These are phyloP conservation scores for Coprinopsis sp. DNA, from an alignment of 768 basidiomycete genomes.

Conservation along the genomic window DNA sequence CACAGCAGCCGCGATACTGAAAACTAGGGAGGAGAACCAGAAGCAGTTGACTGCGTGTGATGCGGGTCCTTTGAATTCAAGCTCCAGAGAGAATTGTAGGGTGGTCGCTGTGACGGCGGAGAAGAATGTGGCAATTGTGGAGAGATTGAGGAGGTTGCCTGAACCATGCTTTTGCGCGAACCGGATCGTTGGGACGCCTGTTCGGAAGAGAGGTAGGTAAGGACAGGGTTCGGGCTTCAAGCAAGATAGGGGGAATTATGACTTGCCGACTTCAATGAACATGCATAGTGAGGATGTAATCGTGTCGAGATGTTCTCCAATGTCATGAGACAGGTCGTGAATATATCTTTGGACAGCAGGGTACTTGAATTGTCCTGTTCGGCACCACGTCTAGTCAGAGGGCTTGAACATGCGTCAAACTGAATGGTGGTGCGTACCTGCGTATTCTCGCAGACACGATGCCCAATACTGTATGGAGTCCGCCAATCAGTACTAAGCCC, in stretches of 20 bases:
- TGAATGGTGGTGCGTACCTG: constrained; percentile 33
- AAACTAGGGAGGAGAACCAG: constrained; percentile 73
- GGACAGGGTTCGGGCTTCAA: neutral
- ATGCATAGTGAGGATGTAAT: constrained; percentile 64
- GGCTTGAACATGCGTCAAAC: neutral
- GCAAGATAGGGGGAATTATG: neutral
- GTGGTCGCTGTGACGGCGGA: constrained; percentile 72
- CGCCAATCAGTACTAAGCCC: neutral
- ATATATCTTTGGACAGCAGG: constrained; percentile 71
- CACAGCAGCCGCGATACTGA: constrained; percentile 73
- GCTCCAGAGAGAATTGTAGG: constrained; percentile 59
- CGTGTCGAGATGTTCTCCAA: constrained; percentile 69
- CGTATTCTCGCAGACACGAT: constrained; percentile 62
- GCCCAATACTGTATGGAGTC: constrained; percentile 61
- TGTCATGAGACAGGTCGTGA: constrained; percentile 68
- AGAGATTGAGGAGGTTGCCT: constrained; percentile 64
- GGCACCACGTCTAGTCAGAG: neutral
- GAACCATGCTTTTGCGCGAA: constrained; percentile 73
- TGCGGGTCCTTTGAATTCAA: constrained; percentile 24
- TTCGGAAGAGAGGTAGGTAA: neutral
- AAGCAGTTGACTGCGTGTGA: constrained; percentile 61
- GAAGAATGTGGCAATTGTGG: constrained; percentile 76
- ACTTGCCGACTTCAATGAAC: constrained; percentile 72
- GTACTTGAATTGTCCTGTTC: constrained; percentile 62
- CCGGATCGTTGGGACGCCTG: constrained; percentile 72